Evolutionary conservation across 2,329 filamentous ascomycete species (phyloP), one percentile per base, ranked within the genome.

Genomic region (Aureobasidium sp.): DNA sequence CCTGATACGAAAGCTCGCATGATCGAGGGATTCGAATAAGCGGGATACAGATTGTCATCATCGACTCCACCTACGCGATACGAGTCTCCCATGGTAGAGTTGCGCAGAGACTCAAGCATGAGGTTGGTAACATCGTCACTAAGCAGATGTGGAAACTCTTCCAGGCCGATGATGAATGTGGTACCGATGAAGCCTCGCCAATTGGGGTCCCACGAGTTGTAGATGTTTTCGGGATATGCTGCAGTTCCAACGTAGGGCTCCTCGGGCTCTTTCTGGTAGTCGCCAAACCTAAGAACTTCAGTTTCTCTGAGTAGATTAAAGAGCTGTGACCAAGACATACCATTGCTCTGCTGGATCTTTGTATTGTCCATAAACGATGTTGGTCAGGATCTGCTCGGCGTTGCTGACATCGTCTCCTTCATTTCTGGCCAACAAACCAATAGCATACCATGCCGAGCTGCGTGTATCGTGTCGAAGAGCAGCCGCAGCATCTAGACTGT

Each of bases 181-280:
- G 82, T 85, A 13, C 82, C 82, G 36, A 86, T 76, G 61, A 87
- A 86, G 0, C 83, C 84, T 54, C 84, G 76, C 84, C 84, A 86
- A 63, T 87, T 86, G 1, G 83, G 83, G 65, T 86, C 84, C 81
- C 82, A 86, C 0, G 79, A 78, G 61, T 79, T 76, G 67, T 85
- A 84, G 37, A 82, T 82, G 3, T 70, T 67, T 0, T 76, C 69
- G 1, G 77, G 75, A 64, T 86, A 86, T 16, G 73, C 70, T 2
- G 72, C 59, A 3, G 76, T 79, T 21, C 82, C 83, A 5, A 86
- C 79, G 2, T 77, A 78, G 0, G 84, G 84, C 68, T 86, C 79
- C 65, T 86, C 82, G 0, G 82, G 81, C 45, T 81, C 76, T 32
- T 76, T 73, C 48, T 82, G 79, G 65, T 84, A 85, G 59, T 79